These are phyloP conservation scores for Plenodomus biglobosus DNA, from an alignment of 2,329 filamentous ascomycete genomes.

Conservation along the genomic window DNA sequence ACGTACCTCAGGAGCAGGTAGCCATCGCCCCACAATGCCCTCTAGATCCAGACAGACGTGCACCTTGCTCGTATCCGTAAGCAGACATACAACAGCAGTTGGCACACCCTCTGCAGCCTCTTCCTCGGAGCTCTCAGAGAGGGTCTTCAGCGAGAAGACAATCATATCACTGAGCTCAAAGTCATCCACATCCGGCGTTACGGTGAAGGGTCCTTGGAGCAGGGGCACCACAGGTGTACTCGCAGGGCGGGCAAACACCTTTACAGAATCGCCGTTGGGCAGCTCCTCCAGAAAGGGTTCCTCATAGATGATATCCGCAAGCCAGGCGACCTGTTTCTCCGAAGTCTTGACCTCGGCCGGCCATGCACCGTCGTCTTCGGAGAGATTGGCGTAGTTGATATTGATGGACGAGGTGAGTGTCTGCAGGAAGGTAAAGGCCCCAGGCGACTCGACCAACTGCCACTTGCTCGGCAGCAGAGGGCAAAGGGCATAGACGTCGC, in stretches of 20 bases:
- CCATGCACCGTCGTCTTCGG: conserved; percentile 43
- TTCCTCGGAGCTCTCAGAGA: conserved; percentile 55
- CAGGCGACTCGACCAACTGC: conserved; percentile 55
- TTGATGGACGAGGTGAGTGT: conserved; percentile 82
- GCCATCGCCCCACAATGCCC: conserved; percentile 64
- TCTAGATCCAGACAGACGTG: conserved; percentile 64
- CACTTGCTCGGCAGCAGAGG: conserved; percentile 86
- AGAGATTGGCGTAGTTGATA: conserved; percentile 55
- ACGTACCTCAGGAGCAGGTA: conserved; percentile 49
- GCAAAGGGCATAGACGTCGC: conserved; percentile 90
- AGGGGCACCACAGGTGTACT: conserved; percentile 59
- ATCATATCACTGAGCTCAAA: conserved; percentile 63
- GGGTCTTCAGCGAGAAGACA: conserved; percentile 54
- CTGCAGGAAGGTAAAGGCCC: conserved; percentile 70
- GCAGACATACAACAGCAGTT: conserved; percentile 59
- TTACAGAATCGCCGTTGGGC: conserved; percentile 47
- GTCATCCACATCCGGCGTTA: conserved; percentile 54
- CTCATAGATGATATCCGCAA: conserved; percentile 51
- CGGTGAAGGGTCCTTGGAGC: conserved; percentile 63
- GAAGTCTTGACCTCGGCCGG: conserved; percentile 46
- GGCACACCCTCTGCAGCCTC: conserved; percentile 55
- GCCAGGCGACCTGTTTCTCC: conserved; percentile 62
- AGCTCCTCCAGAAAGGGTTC: conserved; percentile 50
- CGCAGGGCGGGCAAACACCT: conserved; percentile 59
- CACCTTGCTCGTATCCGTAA: conserved; percentile 58